Conservation (phyloP, 78 protist genomes). For the Creolimax fragrantissima region DNA sequence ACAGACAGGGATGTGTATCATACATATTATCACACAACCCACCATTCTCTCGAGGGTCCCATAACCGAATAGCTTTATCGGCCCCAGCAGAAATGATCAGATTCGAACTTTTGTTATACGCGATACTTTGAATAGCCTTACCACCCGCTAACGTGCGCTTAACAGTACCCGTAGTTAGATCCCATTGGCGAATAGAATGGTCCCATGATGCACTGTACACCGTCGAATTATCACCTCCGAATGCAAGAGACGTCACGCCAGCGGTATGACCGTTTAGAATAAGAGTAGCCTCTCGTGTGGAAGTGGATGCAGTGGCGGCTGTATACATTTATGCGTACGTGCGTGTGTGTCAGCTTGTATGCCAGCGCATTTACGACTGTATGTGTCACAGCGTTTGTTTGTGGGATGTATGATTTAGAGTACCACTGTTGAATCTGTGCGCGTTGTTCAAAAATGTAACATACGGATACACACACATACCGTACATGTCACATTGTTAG, state of each 20-base stretch:
- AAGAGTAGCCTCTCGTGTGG: background rate
- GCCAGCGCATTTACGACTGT: no score
- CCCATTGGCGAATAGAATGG: constrained; percentile 8
- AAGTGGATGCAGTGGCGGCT: background rate
- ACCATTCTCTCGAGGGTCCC: constrained; percentile 1
- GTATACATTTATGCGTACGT: no score
- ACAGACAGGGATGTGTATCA: no score
- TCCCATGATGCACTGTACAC: background rate
- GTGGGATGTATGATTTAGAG: no score
- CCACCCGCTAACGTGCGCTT: background rate
- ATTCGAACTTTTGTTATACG: background rate
- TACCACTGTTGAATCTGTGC: no score
- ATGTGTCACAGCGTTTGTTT: no score
- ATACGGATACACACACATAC: no score
- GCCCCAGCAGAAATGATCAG: background rate
- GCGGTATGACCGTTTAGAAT: background rate
- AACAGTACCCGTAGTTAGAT: background rate
- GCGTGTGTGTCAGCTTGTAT: no score
- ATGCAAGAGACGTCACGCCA: background rate
- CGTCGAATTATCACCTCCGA: background rate
- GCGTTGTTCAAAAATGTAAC: no score
- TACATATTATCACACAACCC: no score
- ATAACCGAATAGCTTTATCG: background rate
- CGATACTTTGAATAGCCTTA: background rate
- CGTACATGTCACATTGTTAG: no score